Conservation (phyloP, 176 grass and related monocot genomes). For the Oryza glaberrima region DNA sequence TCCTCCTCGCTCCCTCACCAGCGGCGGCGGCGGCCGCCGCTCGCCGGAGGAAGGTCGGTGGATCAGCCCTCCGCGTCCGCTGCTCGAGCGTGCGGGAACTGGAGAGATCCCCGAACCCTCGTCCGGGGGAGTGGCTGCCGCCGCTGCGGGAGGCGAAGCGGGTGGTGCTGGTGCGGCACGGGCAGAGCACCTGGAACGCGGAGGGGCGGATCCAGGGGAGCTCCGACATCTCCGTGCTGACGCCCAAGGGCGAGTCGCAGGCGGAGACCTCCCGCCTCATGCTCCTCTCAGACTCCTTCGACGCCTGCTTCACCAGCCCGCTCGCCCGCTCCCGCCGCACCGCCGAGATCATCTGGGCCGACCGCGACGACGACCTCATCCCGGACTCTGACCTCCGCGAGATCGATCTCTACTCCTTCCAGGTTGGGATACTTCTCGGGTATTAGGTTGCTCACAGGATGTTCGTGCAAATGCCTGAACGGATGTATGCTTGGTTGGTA, state of each 20-base stretch:
- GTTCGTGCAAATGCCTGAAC: constrained; percentile 20
- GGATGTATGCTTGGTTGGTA: not conserved
- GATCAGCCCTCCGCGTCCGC: not conserved
- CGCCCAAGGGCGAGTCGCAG: constrained; percentile 84
- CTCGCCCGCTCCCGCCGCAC: constrained; percentile 80
- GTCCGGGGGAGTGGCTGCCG: constrained; percentile 33
- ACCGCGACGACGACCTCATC: constrained; percentile 60
- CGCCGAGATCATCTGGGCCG: constrained; percentile 85
- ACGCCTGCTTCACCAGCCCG: constrained; percentile 94
- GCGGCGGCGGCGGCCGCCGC: constrained; percentile 6
- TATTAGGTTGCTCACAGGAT: not conserved
- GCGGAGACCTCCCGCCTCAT: constrained; percentile 88
- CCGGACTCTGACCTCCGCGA: constrained; percentile 78
- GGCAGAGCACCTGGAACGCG: constrained; percentile 99
- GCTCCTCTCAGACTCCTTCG: constrained; percentile 80
- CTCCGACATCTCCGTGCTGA: constrained; percentile 87
- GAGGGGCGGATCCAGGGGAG: constrained; percentile 95
- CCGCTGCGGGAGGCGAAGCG: constrained; percentile 65
- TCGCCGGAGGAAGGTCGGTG: not conserved
- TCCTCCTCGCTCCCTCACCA: constrained; percentile 31
- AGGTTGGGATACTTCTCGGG: constrained; percentile 43
- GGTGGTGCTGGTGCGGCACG: constrained; percentile 94
- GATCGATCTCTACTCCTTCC: constrained; percentile 95
- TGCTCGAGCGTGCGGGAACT: constrained; percentile 63
- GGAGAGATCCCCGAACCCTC: constrained; percentile 1